Conservation (phyloP, 257 asterid species). For the Cynanchum wilfordii region DNA sequence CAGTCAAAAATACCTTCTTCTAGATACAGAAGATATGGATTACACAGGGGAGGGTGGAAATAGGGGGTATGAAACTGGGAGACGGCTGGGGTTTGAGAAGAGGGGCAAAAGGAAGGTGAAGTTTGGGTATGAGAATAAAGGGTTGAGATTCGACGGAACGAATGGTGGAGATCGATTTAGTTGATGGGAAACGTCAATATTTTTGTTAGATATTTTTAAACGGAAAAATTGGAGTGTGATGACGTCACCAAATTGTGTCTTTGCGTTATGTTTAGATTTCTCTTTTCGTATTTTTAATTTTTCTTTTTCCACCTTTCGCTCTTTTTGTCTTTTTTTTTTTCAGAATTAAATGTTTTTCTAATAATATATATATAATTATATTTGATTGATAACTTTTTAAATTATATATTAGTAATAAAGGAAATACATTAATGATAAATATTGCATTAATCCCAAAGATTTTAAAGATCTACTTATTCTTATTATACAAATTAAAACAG, state of each 20-base stretch:
- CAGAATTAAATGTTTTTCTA: no score
- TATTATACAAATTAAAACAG: no score
- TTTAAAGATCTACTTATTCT: no score
- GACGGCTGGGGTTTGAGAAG: conserved; percentile 14
- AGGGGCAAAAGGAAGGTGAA: not conserved
- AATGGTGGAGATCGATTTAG: conserved; percentile 15
- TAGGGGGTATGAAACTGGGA: not conserved
- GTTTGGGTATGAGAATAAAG: conserved; percentile 17
- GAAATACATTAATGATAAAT: no score
- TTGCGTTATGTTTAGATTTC: not conserved
- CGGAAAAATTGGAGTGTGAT: not conserved
- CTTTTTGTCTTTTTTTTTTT: no score
- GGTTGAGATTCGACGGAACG: conserved; percentile 33
- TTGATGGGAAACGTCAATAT: not conserved
- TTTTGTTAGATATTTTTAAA: not conserved
- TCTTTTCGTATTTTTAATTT: no score
- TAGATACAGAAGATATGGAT: not conserved
- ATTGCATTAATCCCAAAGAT: no score
- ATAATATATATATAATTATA: no score
- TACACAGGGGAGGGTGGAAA: not conserved
- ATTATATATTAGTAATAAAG: no score
- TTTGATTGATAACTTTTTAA: no score
- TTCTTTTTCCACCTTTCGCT: no score
- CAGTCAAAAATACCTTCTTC: not conserved
- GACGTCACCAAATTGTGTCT: not conserved